Evolutionary conservation across 164 flowering plant genomes (phyloP).

Genomic region (Vitis cinerea): DNA sequence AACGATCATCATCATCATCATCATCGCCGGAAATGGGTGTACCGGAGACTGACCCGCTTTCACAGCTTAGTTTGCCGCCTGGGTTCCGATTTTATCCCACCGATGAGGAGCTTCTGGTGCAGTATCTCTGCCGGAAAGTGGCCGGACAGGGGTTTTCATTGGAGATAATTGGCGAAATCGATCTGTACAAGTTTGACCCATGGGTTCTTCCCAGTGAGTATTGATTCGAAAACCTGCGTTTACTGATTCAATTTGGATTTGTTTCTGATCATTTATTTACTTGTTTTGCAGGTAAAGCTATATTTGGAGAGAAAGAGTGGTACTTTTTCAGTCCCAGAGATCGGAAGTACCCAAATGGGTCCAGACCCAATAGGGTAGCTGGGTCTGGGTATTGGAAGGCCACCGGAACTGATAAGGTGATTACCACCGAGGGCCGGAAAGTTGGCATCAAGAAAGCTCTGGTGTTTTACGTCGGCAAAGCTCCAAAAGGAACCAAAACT

Average conservation of each 20-base stretch:
- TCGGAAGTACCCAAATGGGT: constrained; percentile 86
- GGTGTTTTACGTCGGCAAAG: constrained; percentile 81
- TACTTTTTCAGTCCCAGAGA: constrained; percentile 89
- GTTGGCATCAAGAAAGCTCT: constrained; percentile 89
- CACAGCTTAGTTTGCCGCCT: constrained; percentile 56
- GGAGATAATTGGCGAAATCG: constrained; percentile 56
- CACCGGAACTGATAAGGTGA: constrained; percentile 82
- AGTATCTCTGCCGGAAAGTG: constrained; percentile 55
- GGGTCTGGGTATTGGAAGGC: constrained; percentile 97
- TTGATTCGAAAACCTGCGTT: neutral
- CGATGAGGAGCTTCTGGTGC: constrained; percentile 65
- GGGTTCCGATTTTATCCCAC: constrained; percentile 68
- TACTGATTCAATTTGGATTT: neutral
- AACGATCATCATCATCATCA: neutral
- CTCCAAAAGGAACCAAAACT: constrained; percentile 85
- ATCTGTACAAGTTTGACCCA: constrained; percentile 65
- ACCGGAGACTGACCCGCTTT: constrained; percentile 37
- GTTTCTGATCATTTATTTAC: neutral
- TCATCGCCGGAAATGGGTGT: constrained; percentile 32
- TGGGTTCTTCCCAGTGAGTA: constrained; percentile 60
- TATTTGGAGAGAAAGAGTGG: constrained; percentile 92
- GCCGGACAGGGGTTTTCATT: constrained; percentile 50
- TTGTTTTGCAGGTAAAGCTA: constrained; percentile 57
- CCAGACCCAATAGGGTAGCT: constrained; percentile 85
- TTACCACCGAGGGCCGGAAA: constrained; percentile 57